Conservation (phyloP, 2,329 filamentous ascomycete genomes). For the Ophiocordyceps australis region DNA sequence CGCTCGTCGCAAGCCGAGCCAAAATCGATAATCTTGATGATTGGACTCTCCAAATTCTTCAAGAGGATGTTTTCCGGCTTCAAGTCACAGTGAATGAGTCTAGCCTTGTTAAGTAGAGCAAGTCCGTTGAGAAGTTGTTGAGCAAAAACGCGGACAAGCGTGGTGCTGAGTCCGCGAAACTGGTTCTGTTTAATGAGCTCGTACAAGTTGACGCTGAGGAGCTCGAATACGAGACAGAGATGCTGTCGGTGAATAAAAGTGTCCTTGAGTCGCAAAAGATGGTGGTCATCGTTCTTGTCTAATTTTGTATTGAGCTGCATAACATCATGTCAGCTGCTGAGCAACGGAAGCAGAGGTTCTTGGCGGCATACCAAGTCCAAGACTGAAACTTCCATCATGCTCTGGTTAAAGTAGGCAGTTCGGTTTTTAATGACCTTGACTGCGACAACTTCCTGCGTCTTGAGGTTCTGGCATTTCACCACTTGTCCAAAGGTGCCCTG, state of each 20-base stretch:
- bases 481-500: slow-evolving; percentile 98
- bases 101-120: slow-evolving; percentile 84
- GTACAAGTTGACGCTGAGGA: slow-evolving; percentile 93
- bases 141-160: slow-evolving; percentile 89
- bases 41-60: slow-evolving; percentile 95
- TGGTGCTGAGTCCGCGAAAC: slow-evolving; percentile 92
- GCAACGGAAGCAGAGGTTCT: background rate
- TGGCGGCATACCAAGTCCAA: slow-evolving; percentile 60
- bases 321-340: slow-evolving; percentile 7
- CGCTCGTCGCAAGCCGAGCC: slow-evolving; percentile 95
- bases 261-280: slow-evolving; percentile 83
- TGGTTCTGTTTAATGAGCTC: slow-evolving; percentile 99
- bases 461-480: slow-evolving; percentile 96
- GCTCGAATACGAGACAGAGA: slow-evolving; percentile 88
- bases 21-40: slow-evolving; percentile 99
- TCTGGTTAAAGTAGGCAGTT: slow-evolving; percentile 98
- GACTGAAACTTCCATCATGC: slow-evolving; percentile 99
- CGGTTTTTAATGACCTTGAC: slow-evolving; percentile 99
- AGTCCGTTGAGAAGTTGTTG: slow-evolving; percentile 90
- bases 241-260: slow-evolving; percentile 97
- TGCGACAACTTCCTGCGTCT: slow-evolving; percentile 94
- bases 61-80: slow-evolving; percentile 96
- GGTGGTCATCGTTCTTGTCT: slow-evolving; percentile 98
- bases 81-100: slow-evolving; percentile 91
- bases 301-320: slow-evolving; percentile 84